Evolutionary conservation across 2,329 filamentous ascomycete species (phyloP).

Genomic region (Fusarium odoratissimum): DNA sequence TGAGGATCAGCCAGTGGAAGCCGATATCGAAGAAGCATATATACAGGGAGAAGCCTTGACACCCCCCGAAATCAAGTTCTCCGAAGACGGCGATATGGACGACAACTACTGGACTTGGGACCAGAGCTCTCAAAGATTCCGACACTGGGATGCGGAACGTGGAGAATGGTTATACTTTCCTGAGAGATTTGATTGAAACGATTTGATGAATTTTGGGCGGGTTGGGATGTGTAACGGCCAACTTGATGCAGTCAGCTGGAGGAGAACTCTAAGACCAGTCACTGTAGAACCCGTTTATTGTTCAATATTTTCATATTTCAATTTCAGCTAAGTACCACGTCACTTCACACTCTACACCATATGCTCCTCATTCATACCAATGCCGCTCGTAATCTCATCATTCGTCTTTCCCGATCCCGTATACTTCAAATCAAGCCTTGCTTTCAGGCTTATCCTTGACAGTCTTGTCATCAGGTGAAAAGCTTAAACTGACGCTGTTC

Average conservation of each 20-base stretch:
- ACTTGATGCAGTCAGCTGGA: neutral
- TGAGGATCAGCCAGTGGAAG: neutral
- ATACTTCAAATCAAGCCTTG: conserved; percentile 47
- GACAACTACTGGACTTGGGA: conserved; percentile 43
- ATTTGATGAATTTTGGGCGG: neutral
- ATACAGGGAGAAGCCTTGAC: conserved; percentile 27
- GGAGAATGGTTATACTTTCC: conserved; percentile 40
- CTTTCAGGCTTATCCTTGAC: conserved; percentile 49
- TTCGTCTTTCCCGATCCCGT: neutral
- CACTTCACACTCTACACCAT: neutral
- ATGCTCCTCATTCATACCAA: neutral
- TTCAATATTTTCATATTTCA: neutral
- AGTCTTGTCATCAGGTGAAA: conserved; percentile 72
- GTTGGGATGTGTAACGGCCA: neutral
- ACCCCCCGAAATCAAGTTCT: conserved; percentile 37
- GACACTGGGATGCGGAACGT: conserved; percentile 41
- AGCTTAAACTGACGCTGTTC: conserved; percentile 91
- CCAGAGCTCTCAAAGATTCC: conserved; percentile 23
- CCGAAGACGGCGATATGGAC: conserved; percentile 31
- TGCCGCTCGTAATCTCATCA: neutral
- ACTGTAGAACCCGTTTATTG: neutral
- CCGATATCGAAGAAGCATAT: conserved; percentile 29
- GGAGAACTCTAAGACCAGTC: neutral
- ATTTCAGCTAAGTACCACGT: neutral
- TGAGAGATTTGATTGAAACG: conserved; percentile 39